These are phyloP conservation scores for Breviolum minutum DNA, from an alignment of 73 alveolate species.

Conservation along the genomic window DNA sequence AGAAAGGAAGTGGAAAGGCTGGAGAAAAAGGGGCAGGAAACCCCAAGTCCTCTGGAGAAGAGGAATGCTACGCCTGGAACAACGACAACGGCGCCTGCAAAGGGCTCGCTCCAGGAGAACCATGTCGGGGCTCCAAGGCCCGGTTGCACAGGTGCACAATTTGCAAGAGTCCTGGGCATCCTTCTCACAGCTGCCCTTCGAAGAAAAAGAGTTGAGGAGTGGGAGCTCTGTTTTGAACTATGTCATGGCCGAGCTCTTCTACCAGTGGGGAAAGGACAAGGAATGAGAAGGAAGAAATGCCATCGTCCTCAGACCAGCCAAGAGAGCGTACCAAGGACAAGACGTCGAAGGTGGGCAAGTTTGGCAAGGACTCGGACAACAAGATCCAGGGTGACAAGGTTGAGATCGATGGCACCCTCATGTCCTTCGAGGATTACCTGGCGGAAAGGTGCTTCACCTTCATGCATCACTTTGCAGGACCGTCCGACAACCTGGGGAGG, in stretches of 20 bases:
- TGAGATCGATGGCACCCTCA: too few species aligned
- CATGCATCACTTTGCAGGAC: not conserved
- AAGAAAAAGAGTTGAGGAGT: not conserved
- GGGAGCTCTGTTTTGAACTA: not conserved
- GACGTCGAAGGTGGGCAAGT: too few species aligned
- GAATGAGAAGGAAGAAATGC: too few species aligned
- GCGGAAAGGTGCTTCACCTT: not conserved
- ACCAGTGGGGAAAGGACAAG: not conserved
- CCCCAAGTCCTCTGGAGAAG: too few species aligned
- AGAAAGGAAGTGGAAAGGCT: too few species aligned
- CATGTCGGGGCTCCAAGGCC: not conserved
- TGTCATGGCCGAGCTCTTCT: not conserved
- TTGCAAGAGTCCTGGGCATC: not conserved
- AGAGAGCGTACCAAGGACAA: too few species aligned
- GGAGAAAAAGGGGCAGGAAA: too few species aligned
- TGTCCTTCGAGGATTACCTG: not conserved
- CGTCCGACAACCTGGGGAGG: not conserved
- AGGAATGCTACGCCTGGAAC: not conserved
- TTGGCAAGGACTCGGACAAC: too few species aligned
- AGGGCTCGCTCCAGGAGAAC: not conserved
- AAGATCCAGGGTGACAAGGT: too few species aligned
- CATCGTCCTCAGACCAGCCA: too few species aligned
- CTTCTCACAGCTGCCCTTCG: not conserved
- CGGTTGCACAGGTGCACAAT: not conserved
- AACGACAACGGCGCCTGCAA: constrained; percentile 10